Evolutionary conservation across 192 early-diverging fungal genomes (phyloP), one percentile per base, ranked within the genome.

Genomic region (Coemansia sp.): DNA sequence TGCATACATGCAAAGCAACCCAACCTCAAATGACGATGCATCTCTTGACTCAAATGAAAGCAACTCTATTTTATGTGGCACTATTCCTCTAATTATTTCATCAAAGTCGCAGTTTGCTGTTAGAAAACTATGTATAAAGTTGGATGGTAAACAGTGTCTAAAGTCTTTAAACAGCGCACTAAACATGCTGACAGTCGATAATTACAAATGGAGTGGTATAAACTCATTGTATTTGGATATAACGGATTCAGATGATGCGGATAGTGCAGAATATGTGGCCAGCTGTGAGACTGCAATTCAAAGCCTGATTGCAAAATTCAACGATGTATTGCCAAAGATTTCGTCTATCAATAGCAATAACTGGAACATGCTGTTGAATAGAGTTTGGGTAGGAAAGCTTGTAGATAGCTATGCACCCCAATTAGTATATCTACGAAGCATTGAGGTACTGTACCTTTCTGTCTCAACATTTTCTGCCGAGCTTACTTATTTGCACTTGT

Each of bases 401-500:
- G 52, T 23, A 27, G 27, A 15, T 24, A 54, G 52, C 12, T 54
- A 54, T 54, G 24, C 27, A 23, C 52, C n/a, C 6, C 17, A 54
- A 24, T 6, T 23, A 27, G 9, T 3, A 5, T 14, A 23, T 14
- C 5, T 54, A 8, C 14, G 27, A 7, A 54, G 52, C 22, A 23
- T 23, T 14, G 52, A 54, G 12, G 5, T 15, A 7, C 52, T 54
- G 21, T 2, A 3, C 1, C 21, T 54, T 2, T 22, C 11, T 0
- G 21, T 8, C 22, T 24, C 17, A 23, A 27, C 5, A 0, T 54
- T 54, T 54, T 54, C 52, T 2, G 2, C 22, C 4, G 27, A 54
- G 12, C 52, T 54, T 10, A 54, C 52, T 0, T 54, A 54, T 15
- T 54, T 54, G 52, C 52, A 54, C 25, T 25, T 54, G 3, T 11